Evolutionary conservation across 768 basidiomycete species (phyloP).

Genomic region (Candolleomyces efflorescens): DNA sequence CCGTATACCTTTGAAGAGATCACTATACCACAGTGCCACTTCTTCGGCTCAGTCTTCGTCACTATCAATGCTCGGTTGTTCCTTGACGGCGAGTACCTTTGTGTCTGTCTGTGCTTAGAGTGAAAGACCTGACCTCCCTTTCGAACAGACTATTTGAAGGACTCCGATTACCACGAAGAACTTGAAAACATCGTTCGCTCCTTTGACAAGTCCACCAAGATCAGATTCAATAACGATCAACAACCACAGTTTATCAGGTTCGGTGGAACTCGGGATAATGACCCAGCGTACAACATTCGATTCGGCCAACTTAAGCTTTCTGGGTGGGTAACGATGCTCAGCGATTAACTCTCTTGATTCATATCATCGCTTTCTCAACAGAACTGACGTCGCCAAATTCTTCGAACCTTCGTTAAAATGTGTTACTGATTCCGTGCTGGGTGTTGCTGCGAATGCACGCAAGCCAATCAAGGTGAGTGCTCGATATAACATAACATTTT

Average conservation of each 20-base stretch:
- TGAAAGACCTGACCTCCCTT: background rate
- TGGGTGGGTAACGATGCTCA: slow-evolving; percentile 20
- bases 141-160: slow-evolving; percentile 28
- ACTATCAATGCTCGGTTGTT: background rate
- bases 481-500: background rate
- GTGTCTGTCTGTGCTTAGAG: too few relatives aligned
- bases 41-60: background rate
- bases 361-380: slow-evolving; percentile 3
- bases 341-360: background rate
- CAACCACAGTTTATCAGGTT: slow-evolving; percentile 45
- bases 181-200: slow-evolving; percentile 34
- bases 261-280: slow-evolving; percentile 36
- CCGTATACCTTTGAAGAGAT: too few relatives aligned
- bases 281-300: slow-evolving; percentile 34
- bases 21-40: background rate
- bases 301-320: slow-evolving; percentile 40
- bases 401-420: slow-evolving; percentile 23
- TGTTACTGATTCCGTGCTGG: slow-evolving; percentile 15
- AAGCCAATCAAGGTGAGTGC: slow-evolving; percentile 18
- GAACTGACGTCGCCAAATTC: slow-evolving; percentile 18
- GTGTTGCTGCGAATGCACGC: background rate
- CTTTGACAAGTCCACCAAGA: slow-evolving; percentile 47
- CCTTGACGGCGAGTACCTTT: background rate
- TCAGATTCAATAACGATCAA: slow-evolving; percentile 33
- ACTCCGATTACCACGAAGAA: slow-evolving; percentile 36